Conservation (phyloP, 768 basidiomycete genomes). For the Leccinum disarticulatum region DNA sequence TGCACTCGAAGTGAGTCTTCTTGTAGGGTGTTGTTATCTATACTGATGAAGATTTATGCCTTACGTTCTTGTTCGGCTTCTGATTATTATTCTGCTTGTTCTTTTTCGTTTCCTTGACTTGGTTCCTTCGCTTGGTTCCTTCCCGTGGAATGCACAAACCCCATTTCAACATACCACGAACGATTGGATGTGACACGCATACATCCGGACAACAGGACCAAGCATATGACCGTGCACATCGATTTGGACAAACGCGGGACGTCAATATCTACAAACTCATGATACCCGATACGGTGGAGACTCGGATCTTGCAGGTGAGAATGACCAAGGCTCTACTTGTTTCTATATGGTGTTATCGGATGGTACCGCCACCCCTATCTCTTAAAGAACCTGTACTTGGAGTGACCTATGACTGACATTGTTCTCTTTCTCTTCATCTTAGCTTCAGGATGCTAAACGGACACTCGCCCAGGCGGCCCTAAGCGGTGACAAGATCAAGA, state of each 20-base stretch:
- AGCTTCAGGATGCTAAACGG: conserved; percentile 93
- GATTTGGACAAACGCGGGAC: conserved; percentile 82
- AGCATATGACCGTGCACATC: conserved; percentile 90
- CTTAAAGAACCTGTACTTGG: not conserved
- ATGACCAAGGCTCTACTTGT: not conserved
- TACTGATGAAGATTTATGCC: conserved; percentile 10
- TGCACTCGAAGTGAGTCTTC: conserved; percentile 64
- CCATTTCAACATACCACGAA: not conserved
- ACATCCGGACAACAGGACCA: conserved; percentile 58
- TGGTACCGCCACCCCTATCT: not conserved
- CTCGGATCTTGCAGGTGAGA: conserved; percentile 72
- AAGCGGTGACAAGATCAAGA: conserved; percentile 86
- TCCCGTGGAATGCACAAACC: not conserved
- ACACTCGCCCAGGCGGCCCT: conserved; percentile 80
- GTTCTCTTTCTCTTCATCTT: not conserved
- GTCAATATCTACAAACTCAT: conserved; percentile 91
- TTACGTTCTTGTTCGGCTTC: conserved; percentile 1
- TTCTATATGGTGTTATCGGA: no score
- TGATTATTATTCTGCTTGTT: not conserved
- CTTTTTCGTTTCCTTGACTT: not conserved
- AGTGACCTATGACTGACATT: conserved; percentile 5
- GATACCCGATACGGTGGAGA: conserved; percentile 83
- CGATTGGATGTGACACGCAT: not conserved
- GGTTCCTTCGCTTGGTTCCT: not conserved
- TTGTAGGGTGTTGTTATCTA: not conserved